Conservation (phyloP, 345 rosid species). For the Linum lewisii region DNA sequence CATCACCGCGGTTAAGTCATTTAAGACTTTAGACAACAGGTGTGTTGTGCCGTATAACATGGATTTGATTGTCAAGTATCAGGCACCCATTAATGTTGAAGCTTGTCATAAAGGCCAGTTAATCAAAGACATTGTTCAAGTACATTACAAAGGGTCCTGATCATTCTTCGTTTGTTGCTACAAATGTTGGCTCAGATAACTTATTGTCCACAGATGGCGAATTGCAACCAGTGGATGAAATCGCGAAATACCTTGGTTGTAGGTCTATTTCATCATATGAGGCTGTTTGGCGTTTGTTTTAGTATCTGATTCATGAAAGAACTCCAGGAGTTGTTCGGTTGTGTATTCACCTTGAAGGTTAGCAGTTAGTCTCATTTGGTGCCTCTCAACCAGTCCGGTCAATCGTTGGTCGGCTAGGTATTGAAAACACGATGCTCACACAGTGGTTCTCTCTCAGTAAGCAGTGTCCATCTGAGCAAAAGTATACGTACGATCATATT, state of each 20-base stretch:
- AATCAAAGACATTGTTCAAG: neutral
- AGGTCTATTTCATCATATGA: neutral
- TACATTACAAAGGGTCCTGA: slow-evolving; percentile 1
- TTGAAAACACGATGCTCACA: too few relatives aligned
- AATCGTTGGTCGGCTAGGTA: too few relatives aligned
- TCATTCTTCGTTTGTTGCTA: neutral
- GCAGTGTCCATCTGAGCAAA: too few relatives aligned
- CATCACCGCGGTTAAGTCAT: neutral
- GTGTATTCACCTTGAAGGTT: neutral
- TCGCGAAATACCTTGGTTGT: neutral
- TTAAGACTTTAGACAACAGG: neutral
- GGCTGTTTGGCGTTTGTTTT: neutral
- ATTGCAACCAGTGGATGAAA: neutral
- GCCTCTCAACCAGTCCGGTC: too few relatives aligned
- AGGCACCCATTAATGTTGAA: slow-evolving; percentile 9
- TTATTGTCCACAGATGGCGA: neutral
- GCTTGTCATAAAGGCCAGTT: neutral
- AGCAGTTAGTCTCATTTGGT: too few relatives aligned
- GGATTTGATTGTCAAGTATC: neutral
- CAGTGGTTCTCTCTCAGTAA: too few relatives aligned
- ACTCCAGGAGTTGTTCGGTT: neutral
- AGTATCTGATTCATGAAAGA: neutral
- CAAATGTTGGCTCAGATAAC: neutral
- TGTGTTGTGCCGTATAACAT: slow-evolving; percentile 5
- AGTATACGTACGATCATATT: too few relatives aligned